phyloP scores from a whole-genome alignment of 2,329 filamentous ascomycete genomes.

The Pseudofabraea citricarpa region DNA sequence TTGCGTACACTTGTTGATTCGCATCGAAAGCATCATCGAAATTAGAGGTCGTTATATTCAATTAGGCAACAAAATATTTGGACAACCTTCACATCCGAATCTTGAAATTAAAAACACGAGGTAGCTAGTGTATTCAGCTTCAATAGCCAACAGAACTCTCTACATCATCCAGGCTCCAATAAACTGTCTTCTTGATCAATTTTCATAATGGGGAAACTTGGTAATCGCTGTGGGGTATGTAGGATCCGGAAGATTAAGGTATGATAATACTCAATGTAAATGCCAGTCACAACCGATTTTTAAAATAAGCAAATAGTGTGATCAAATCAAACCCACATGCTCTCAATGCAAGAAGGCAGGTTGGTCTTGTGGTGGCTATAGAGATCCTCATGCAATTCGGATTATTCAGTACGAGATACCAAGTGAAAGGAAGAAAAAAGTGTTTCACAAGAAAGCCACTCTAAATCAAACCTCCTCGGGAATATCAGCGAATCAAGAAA shows the following conservation, averaged over 20 bases:
- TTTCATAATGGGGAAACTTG: neutral
- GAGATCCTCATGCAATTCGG: neutral
- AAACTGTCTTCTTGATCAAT: too few species aligned
- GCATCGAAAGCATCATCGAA: too few species aligned
- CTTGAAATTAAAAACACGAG: too few species aligned
- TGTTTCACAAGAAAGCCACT: neutral
- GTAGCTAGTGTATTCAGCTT: too few species aligned
- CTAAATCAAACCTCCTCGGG: neutral
- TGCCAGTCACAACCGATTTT: neutral
- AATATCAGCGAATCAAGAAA: neutral
- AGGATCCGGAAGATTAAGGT: neutral
- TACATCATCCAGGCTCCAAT: too few species aligned
- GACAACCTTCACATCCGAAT: too few species aligned
- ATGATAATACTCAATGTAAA: neutral
- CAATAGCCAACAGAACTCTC: too few species aligned
- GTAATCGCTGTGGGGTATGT: neutral
- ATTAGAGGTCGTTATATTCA: too few species aligned
- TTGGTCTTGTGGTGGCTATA: neutral
- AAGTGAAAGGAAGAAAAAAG: neutral
- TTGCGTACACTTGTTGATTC: too few species aligned
- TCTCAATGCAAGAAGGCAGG: neutral
- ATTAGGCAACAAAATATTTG: too few species aligned
- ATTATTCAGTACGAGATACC: neutral
- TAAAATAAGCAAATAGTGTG: neutral
- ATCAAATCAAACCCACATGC: neutral